Base-by-base conservation (phyloP, 768 basidiomycete species). In the Epithele typhae region DNA sequence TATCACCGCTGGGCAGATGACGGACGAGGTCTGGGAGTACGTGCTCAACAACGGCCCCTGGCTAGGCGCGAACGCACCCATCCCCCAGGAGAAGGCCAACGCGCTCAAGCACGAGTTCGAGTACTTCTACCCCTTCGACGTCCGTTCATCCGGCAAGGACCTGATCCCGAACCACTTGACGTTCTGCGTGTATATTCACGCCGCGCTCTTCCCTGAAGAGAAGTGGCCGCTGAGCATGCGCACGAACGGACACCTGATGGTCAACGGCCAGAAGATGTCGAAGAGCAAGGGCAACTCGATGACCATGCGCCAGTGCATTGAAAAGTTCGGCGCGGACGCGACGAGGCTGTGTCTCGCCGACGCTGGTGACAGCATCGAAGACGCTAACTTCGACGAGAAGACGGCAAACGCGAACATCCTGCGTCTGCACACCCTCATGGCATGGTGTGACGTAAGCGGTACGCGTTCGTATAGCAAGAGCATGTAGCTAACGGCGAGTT, bases 361-460 rank as follows among this genome's bases (percentile, higher is more conserved):
- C 70, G 92, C 93, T 22, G 96, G 96, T 12, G 96, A 99, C 64
- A 92, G 93, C 41, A 78, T 97, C 56, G 94, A 96, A 66, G 96
- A 99, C 67, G 95, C 95, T 37, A 99, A 99, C 73, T 99, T 98
- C 59, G 96, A 99, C 62, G 95, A 98, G 75, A 89, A 92, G 72
- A 89, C 87, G 5, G 96, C 96, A 15, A 99, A 98, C 63, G 93
- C 96, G 10, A 92, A 91, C 52, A 98, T 99, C 61, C 66, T 98
- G 62, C 79, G 96, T 42, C 72, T 99, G 52, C 87, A 94, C 63
- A 98, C 95, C 0, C 70, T 96, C 59, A 72, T 93, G 54, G 77
- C 75, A 4, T 99, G 95, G 94, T 93, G 91, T 57, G 87, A 95
- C 68, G 92, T 92, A 48, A 23, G 76, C 62, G 3, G 11, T n/a